Evolutionary conservation across 2,329 filamentous ascomycete species (phyloP), one percentile per base, ranked within the genome.

Genomic region (Fusarium sterilihyphosum): DNA sequence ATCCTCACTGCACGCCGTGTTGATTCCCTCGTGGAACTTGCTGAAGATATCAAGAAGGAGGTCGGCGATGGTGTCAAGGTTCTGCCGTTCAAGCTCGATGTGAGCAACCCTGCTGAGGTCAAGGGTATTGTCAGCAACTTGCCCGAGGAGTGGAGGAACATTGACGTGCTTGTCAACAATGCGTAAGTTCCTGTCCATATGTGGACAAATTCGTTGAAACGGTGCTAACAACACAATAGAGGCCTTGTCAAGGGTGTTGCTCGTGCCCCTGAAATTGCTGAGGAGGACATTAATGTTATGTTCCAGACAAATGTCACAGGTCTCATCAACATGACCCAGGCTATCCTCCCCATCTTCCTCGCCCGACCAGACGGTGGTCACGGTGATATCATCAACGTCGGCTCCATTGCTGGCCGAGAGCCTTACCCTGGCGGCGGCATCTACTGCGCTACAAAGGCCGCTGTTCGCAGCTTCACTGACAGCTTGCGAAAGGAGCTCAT

Each of bases 271-370:
- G 89, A 94, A 46, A 98, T 99, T 81, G 88, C 87, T 22, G 88
- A 93, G 78, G 91, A 92, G 67, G 96, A 99, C 84, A 93, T 98
- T 78, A 88, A 93, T 78, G 80, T 92, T 82, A 98, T 98, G 95
- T 94, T 98, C 81, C 85, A 89, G 53, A 98, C 96, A 67, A 99
- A 99, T 82, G 95, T 98, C 60, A 96, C 93, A 5, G 96, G 96
- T 35, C 88, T 99, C 40, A 96, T 99, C 86, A 94, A 96, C 86
- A 94, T 98, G 93, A 98, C 96, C 2, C 96, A 99, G 86, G 94
- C 94, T 52, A 87, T 98, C 47, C 84, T 98, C 24, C 91, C 93
- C 60, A 91, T 95, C 81, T 97, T 95, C 88, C 92, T 94, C 83
- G 87, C 89, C 77, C 93, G 89, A 83, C 90, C 84, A 80, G 88